Base-by-base conservation (phyloP, 768 basidiomycete genomes). In the Amanita rubescens region DNA sequence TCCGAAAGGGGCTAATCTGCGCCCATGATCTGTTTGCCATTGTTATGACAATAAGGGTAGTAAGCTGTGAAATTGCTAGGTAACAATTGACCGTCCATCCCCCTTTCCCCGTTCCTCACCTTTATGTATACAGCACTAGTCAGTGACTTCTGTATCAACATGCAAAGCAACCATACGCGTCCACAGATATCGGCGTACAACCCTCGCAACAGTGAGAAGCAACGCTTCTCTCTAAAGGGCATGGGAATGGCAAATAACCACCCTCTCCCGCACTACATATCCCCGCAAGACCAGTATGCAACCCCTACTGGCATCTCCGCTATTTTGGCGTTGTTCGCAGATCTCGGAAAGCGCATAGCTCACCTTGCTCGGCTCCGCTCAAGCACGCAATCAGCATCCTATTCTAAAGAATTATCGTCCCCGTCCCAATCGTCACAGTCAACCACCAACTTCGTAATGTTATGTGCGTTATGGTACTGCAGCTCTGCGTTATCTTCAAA, bases 401-500 rank as follows among this genome's bases (percentile, higher is more conserved):
- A 46, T 30, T n/a, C 52, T 43, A 53, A 46, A 27, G 52, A 46
- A 17, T 22, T 30, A 3, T 15, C 44, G 34, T 46, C 52, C 1
- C 20, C 43, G 14, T 22, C 33, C 32, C 30, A 42, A 22, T 30
- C 49, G 9, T 39, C 33, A 11, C 38, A 46, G 14, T 74, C 75
- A 33, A 72, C 67, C 41, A 57, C 65, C 27, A 62, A 70, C 30
- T 97, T 99, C 71, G 71, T 93, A 44, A 67, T 88, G 51, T 76
- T 95, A 32, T 99, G 96, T 65, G 70, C 74, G 15, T 75, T 98
- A 19, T 99, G 96, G 96, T 99, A 99, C 70, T 78, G 84, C 14
- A 84, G 87, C 3, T 96, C 94, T 5, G 95, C 95, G 1, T 69
- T 98, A 48, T 94, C 93, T 2, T 95, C 92, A 38, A 98, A 97